A percentile compares a stretch with the other conserved stretches of the same genome.
Evolutionary conservation across 345 rosid species (phyloP).

Genomic region (Aquilaria sinensis): DNA sequence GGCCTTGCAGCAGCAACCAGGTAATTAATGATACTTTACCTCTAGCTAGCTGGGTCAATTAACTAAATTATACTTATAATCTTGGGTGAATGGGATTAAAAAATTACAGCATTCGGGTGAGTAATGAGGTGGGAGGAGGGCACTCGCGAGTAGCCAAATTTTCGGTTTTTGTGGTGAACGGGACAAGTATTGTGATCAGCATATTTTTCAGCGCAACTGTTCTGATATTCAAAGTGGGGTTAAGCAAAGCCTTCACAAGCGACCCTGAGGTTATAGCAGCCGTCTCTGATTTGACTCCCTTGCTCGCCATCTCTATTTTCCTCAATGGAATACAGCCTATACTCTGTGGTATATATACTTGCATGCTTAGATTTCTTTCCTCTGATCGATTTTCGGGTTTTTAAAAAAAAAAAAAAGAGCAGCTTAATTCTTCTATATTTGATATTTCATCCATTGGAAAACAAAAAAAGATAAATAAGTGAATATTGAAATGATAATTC

Average conservation of each 20-base stretch:
- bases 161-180: conserved; percentile 68
- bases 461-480: neutral
- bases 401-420: too few relatives aligned
- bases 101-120: conserved; percentile 57
- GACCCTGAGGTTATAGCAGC: conserved; percentile 62
- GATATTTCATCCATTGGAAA: too few relatives aligned
- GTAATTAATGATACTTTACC: conserved; percentile 19
- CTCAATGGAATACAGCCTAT: conserved; percentile 93
- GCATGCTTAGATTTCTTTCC: too few relatives aligned
- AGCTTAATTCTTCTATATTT: too few relatives aligned
- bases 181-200: conserved; percentile 55
- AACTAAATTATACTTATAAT: too few relatives aligned
- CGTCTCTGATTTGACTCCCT: conserved; percentile 57
- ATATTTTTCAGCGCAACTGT: conserved; percentile 43
- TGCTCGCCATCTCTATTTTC: conserved; percentile 80
- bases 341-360: conserved; percentile 49
- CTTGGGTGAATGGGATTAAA: neutral
- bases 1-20: conserved; percentile 84
- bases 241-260: conserved; percentile 66
- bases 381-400: too few relatives aligned
- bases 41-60: too few relatives aligned
- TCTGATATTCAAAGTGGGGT: conserved; percentile 39
- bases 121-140: conserved; percentile 92
- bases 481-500: too few relatives aligned
- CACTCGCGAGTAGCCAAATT: conserved; percentile 68